Base-by-base conservation (phyloP, 148 eudicot species). In the Cornus kousa region DNA sequence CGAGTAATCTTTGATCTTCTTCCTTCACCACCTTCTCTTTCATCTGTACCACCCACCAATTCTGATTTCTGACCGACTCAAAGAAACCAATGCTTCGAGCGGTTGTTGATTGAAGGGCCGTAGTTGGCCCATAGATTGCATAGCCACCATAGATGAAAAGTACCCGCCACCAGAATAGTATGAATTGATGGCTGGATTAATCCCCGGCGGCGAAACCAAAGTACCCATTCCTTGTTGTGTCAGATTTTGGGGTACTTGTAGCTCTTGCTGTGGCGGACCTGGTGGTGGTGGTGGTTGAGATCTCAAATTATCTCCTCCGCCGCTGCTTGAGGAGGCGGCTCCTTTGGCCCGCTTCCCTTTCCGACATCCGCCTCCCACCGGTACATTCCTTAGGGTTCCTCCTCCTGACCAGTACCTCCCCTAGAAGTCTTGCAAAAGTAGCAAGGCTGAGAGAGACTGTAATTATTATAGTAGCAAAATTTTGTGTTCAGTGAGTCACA, bases 361-460 rank as follows among this genome's bases (percentile, higher is more conserved):
- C 7, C 91, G 84, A 22, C 83, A 82, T 19, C 87, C 87, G 7
- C 91, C 89, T 7, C 91, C 91, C 9, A 86, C 84, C 0, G 91
- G 91, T 24, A 88, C 87, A 55, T 82, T 80, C 9, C 91, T 76
- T 9, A 88, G 81, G 76, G 81, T 86, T 16, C 91, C 91, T 59
- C 91, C 91, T 1, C 81, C 87, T 5, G 91, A 86, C 91, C 91
- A 88, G 77, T 88, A 81, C 59, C 91, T 77, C 9, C 28, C 28
- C 83, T 77, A 55, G 89, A 88, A 2, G 76, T 78, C 79, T 85
- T 88, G 81, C 91, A 88, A 14, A 79, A 88, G 81, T 57, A 83
- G 1, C 89, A 77, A 0, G 91, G 91, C 43, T 88, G 91, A 0
- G 89, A 74, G 31, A 86, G 71, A 35, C 83, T 84, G 74, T 86